Evolutionary conservation across 345 rosid genomes (phyloP).

Genomic region (Camelina neglecta): DNA sequence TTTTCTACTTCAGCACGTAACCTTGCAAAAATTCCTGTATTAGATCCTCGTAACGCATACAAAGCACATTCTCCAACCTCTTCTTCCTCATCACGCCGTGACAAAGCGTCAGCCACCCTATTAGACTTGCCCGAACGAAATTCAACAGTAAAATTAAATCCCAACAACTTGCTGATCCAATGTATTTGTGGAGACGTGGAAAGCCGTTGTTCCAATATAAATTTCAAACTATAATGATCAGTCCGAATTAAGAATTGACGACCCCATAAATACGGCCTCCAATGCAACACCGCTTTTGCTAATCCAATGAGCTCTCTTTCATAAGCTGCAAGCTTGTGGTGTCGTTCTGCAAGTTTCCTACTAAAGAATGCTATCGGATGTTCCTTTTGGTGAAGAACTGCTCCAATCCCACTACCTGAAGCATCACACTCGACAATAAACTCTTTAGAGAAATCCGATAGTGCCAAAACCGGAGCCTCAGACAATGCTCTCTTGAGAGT

Average conservation of each 20-base stretch:
- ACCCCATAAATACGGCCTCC: neutral
- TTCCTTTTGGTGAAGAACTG: neutral
- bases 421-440: neutral
- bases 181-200: neutral
- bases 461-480: neutral
- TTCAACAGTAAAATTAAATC: neutral
- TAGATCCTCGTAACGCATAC: too few relatives aligned
- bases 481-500: neutral
- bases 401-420: neutral
- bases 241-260: neutral
- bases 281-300: neutral
- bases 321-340: neutral
- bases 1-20: neutral
- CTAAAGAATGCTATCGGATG: neutral
- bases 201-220: neutral
- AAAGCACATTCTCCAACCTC: too few relatives aligned
- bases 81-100: neutral
- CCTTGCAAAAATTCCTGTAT: neutral
- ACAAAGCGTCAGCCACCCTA: neutral
- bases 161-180: neutral
- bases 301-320: neutral
- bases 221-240: neutral
- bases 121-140: neutral
- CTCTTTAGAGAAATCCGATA: neutral
- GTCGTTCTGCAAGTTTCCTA: accelerated